Evolutionary conservation across 768 basidiomycete species (phyloP).

Genomic region (Calocybe indica): DNA sequence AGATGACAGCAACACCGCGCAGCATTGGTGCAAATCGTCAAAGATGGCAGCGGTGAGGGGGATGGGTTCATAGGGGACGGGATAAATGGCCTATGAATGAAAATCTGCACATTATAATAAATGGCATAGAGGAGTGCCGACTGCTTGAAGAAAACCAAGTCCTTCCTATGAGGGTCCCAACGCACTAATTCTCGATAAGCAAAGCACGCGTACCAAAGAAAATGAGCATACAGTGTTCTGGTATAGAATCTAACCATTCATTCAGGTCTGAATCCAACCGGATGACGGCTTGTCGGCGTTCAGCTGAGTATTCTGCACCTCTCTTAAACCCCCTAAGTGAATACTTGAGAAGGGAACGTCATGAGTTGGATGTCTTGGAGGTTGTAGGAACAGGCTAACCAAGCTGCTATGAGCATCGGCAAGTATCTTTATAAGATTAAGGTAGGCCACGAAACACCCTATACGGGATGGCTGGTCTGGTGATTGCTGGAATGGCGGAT

Average conservation of each 20-base stretch:
- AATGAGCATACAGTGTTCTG: conserved; percentile 16
- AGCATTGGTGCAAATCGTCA: conserved; percentile 81
- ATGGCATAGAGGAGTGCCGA: conserved; percentile 46
- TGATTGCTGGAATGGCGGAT: conserved; percentile 61
- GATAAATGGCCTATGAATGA: conserved; percentile 77
- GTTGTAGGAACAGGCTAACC: too few relatives aligned
- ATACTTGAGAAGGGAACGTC: too few relatives aligned
- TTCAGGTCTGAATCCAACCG: not conserved
- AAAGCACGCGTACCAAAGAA: conserved; percentile 29
- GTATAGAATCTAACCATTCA: not conserved
- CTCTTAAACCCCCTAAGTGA: too few relatives aligned
- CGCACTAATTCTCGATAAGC: conserved; percentile 23
- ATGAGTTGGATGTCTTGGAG: too few relatives aligned
- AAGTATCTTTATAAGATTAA: conserved; percentile 56
- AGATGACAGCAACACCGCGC: conserved; percentile 71
- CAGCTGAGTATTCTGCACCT: too few relatives aligned
- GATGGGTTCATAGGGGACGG: conserved; percentile 49
- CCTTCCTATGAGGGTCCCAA: conserved; percentile 35
- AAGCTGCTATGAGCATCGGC: conserved; percentile 31
- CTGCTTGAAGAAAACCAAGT: conserved; percentile 43
- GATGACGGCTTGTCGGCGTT: not conserved
- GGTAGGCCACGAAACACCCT: conserved; percentile 47
- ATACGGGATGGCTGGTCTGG: conserved; percentile 46
- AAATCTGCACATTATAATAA: conserved; percentile 54
- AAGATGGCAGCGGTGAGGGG: conserved; percentile 42